phyloP scores from a whole-genome alignment of 1,284 basidiomycete species.

The Rhodotorula sp. region DNA sequence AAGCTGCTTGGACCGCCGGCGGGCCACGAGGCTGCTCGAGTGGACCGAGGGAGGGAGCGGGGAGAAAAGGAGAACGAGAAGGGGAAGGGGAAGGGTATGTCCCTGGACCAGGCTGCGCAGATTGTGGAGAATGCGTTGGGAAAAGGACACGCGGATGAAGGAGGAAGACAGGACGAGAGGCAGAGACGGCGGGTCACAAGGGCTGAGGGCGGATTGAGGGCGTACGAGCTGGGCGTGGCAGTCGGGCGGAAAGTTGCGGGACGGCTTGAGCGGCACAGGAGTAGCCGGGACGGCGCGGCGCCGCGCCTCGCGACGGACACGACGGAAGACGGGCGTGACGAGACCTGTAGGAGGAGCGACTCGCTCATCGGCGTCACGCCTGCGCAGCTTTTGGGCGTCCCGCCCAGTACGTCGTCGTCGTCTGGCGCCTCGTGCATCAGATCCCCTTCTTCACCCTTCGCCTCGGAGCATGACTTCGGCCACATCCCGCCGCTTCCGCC shows the following conservation, averaged over 20 bases:
- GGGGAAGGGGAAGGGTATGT: not conserved
- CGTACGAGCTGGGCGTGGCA: constrained; percentile 15
- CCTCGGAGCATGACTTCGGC: no score
- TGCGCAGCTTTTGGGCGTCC: constrained; percentile 10
- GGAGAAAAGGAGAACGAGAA: not conserved
- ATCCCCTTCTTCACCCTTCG: not conserved
- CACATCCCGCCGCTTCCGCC: not conserved
- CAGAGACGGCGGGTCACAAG: constrained; percentile 16
- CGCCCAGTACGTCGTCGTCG: not conserved
- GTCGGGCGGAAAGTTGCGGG: constrained; percentile 13
- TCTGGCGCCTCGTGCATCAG: not conserved
- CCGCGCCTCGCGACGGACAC: no score
- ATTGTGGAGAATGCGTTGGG: not conserved
- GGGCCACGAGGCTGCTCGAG: constrained; percentile 8
- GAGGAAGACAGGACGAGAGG: not conserved
- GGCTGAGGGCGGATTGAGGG: constrained; percentile 28
- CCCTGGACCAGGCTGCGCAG: constrained; percentile 2
- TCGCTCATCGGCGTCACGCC: constrained; percentile 12
- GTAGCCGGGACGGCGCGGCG: no score
- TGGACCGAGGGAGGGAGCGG: not conserved
- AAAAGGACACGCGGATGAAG: not conserved
- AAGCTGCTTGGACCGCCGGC: constrained; percentile 31
- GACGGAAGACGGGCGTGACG: not conserved
- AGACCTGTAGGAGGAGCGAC: not conserved
- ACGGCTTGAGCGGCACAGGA: constrained; percentile 10